Evolutionary conservation across 805 yeast genomes (phyloP), one percentile per base, ranked within the genome.

Genomic region (Sungouiozyma ichnusensis): DNA sequence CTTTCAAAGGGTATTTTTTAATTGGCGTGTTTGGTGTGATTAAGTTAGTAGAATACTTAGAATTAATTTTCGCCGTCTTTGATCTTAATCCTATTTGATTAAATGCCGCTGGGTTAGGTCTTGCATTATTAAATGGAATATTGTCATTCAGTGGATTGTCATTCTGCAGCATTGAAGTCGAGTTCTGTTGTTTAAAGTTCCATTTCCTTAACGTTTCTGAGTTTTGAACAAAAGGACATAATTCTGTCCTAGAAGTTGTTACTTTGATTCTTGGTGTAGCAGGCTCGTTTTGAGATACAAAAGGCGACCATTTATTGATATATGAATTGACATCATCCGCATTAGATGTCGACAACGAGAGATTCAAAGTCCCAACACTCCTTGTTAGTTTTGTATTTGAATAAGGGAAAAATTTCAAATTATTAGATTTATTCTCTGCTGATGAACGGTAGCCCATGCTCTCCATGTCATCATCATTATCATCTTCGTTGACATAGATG

Each of bases 341-440:
- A 4, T 18, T 19, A 15, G 41, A 19, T 9, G 17, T 24, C 9
- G 40, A 73, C 17, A 73, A 53, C 11, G 77, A 71, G 39, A 75
- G 49, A 42, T 75, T 74, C 46, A 75, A 52, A 8, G 73, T 58
- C 2, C 77, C 78, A 2, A 68, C 72, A 63, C 78, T 72, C 58
- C 80, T 65, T 46, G 77, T 68, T 32, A 74, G 45, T 15, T 50
- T 56, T 33, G 55, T 52, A 37, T 52, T 55, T 15, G 59, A 47
- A 41, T 54, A 57, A 2, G 63, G 59, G 37, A 50, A 55, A 33
- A 58, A 58, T 18, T 54, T 51, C 35, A 58, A 43, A 33, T 54
- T 53, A 39, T 57, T 57, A 1, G 55, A 42, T 24, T 24, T 24
- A n/a, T 11, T 11, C 29, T 18, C 17, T 15, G 17, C 13, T 29